Evolutionary conservation across 352 stramenopile genomes (phyloP), one percentile per base, ranked within the genome.

Genomic region (Globisporangium irregulare): DNA sequence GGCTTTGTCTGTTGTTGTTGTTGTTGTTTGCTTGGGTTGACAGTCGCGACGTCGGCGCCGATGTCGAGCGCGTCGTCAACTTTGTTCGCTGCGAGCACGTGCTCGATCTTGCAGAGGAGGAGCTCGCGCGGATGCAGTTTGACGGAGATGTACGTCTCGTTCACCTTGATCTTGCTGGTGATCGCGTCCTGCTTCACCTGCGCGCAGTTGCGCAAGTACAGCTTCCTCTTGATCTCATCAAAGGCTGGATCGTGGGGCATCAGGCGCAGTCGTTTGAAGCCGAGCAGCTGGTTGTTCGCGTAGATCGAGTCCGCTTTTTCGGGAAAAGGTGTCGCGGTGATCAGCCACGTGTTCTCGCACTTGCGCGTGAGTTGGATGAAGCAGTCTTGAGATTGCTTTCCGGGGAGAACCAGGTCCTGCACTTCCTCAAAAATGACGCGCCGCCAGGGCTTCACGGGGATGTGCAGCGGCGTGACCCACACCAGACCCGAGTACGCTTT

Each of bases 371-470:
- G 82, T 67, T 96, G 89, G 56, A 96, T 79, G 55, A 96, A 90
- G 67, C 89, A 95, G 67, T 96, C 87, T 55, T 92, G 81, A 6
- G 81, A 81, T 55, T 80, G 70, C 25, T 87, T 90, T 4, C 87
- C 89, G 3, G 85, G 81, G 22, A 89, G 70, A 8, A 95, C 89
- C 10, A 96, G 75, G 69, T 95, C 89, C 63, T 96, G 89, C 22
- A 96, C 87, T 69, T 96, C 89, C 70, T 96, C 89, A 74, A 95
- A 96, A 38, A 96, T 78, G 5, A 95, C 87, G 5, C 89, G 81
- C 38, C 87, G 79, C 85, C 87, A 94, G 12, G 76, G 76, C 56
- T 91, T 89, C 27, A 77, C 70, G 0, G 86, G 89, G 4, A 89
- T 55, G 66, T 94, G 86, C 59, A 96, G 64, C 14, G 62, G 68